These are phyloP conservation scores for Prunus fruticosa DNA, from an alignment of 306 rosid species.

Conservation along the genomic window DNA sequence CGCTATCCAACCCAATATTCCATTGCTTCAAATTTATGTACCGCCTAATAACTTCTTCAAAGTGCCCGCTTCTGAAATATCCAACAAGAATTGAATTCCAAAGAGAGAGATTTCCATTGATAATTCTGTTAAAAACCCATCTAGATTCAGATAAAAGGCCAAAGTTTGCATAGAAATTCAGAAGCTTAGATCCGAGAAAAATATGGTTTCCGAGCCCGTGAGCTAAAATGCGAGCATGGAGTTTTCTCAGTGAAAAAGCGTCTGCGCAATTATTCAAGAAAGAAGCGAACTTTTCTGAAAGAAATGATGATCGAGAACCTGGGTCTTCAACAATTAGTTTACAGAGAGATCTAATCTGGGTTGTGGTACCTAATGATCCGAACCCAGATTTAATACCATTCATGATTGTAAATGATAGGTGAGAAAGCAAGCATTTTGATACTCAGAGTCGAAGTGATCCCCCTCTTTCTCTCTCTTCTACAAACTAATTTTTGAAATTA, in stretches of 20 bases:
- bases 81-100: slow-evolving; percentile 34
- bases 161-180: slow-evolving; percentile 29
- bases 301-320: not conserved
- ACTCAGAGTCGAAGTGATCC: no score
- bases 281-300: slow-evolving; percentile 5
- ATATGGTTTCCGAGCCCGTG: slow-evolving; percentile 21
- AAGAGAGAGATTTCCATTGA: slow-evolving; percentile 12
- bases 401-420: slow-evolving; percentile 4
- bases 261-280: slow-evolving; percentile 25
- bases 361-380: not conserved
- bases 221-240: slow-evolving; percentile 28
- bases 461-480: not conserved
- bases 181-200: slow-evolving; percentile 29
- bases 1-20: slow-evolving; percentile 25
- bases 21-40: slow-evolving; percentile 29
- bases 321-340: not conserved
- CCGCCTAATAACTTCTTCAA: slow-evolving; percentile 23
- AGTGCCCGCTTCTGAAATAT: slow-evolving; percentile 23
- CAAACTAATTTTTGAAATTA: not conserved
- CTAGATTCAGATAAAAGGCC: slow-evolving; percentile 19
- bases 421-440: not conserved
- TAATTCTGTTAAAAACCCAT: slow-evolving; percentile 12
- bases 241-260: slow-evolving; percentile 17
- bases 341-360: slow-evolving; percentile 7
- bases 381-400: slow-evolving; percentile 3